Base-by-base conservation (phyloP, 164 flowering plant species). In the Pachysandra terminalis region DNA sequence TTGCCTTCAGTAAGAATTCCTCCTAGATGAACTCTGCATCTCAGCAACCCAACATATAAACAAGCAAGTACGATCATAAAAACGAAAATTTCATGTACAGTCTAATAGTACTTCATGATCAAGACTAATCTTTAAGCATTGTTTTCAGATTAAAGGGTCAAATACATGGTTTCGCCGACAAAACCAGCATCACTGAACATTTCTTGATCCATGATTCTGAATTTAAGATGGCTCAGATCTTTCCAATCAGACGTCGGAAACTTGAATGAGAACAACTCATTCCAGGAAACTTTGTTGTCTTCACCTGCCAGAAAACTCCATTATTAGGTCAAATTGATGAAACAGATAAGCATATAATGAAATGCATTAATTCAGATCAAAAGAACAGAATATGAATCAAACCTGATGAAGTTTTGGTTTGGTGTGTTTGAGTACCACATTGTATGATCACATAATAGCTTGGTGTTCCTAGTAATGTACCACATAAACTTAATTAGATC, bases 161-260 rank as follows among this genome's bases (percentile, higher is more conserved):
- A 6, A 32, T 84, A 88, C 94, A 60, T 79, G 66, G 91, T 79
- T 78, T 86, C 81, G 10, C 98, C 98, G 16, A 87, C 84, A 81
- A 86, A 84, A 74, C 85, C 84, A 68, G 68, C 78, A 22, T 76
- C 73, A 21, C 64, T 64, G 67, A 85, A 70, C 19, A 65, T 41
- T 37, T 81, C 76, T 32, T 67, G 66, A 28, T 84, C 82, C 89
- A 89, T 78, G 64, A 93, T 86, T 80, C 65, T 83, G 59, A 91
- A 65, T 71, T 83, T 83, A 14, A 93, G 78, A 63, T 87, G 81
- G 52, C 66, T 74, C 66, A 78, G 19, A 19, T 64, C 70, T 71
- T 69, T 71, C 83, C 82, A 75, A 15, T 81, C 80, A 3, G 71
- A 65, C 1, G 41, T 14, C 14, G 89, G 70, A 57, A 81, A 71